Base-by-base conservation (phyloP, 805 yeast genomes). In the Zygoascus bituminiphila region DNA sequence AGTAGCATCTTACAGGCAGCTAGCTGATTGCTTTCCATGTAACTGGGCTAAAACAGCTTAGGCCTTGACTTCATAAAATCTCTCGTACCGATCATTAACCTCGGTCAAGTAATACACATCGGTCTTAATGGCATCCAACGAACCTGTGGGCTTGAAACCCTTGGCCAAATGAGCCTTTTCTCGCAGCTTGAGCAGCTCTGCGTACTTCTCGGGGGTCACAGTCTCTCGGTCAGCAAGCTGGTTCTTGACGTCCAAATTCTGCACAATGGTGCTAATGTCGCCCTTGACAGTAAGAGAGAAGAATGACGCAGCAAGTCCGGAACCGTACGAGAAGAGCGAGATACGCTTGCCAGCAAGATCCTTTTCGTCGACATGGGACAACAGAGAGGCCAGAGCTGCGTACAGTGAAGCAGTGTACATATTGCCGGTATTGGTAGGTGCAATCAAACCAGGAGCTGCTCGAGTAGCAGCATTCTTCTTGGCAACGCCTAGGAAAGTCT, bases 341-440 rank as follows among this genome's bases (percentile, higher is more conserved):
- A 93, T 75, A 68, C 96, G 80, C 75, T 88, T 87, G 60, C 77
- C 78, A 67, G 82, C 88, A 59, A 91, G 76, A 47, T 76, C 70
- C 42, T 82, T 93, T 48, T 77, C 75, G 40, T 87, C 89, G 54
- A 83, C 84, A 63, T 74, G 84, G 64, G 76, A 79, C 59, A 93
- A 73, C 56, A 88, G 72, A 12, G 98, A 91, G 26, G 91, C 76
- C 51, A 93, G 76, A 6, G 96, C 78, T 31, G 95, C 82, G 77
- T 85, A 93, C 43, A 88, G 81, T 31, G 96, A 86, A 55, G 89
- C 98, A 41, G 98, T 87, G 78, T 93, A 93, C 86, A 89, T 84
- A 77, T 93, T 93, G 71, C 99, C 99, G 54, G 95, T 88, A 71
- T 91, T 91, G 54, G 98, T 91, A 63, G 98, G 91, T 41, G 88